Evolutionary conservation across 192 early-diverging fungal genomes (phyloP), one percentile per base, ranked within the genome.

Genomic region (Backusella sp.): DNA sequence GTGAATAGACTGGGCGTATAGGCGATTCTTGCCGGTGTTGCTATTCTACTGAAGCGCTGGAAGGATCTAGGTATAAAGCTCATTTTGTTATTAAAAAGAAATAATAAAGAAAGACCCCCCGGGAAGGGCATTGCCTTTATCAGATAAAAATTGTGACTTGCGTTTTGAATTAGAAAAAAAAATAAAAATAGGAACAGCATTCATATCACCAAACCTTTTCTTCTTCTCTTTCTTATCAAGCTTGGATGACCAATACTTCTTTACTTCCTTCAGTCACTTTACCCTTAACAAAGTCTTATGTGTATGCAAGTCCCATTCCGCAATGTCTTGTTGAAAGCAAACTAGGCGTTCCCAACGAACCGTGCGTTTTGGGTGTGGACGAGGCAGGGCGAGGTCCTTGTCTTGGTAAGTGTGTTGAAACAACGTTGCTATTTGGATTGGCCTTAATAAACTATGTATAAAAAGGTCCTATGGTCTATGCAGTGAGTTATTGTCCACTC

Each of bases 311-410:
- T 9, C 73, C 73, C 17, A 59, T 86, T 23, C 79, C 83, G 37
- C 65, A 66, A 0, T 65, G 46, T 35, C 66, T 82, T 14, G 30
- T 70, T 6, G 36, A 68, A 17, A 68, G 32, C 36, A 9, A 35
- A 39, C 56, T 76, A 1, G 68, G 65, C 9, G 53, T 80, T 41
- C 36, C 77, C 28, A 77, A 79, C 73, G 84, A 86, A 78, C 84
- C 88, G 28, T 93, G 87, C 75, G 86, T 94, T 1, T 82, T 98
- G 36, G 97, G 98, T 30, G 94, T 99, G 1, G 98, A 99, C 78
- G 98, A 99, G 73, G 98, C 98, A 28, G 98, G 98, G 8, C 84
- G 97, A 15, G 98, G 98, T 0, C 98, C 98, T 7, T 97, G 98
- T 0, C 88, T 99, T 0, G 95, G 92, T 88, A 76, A 66, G 46